Base-by-base conservation (phyloP, 345 rosid species). In the Conringia planisiliqua region DNA sequence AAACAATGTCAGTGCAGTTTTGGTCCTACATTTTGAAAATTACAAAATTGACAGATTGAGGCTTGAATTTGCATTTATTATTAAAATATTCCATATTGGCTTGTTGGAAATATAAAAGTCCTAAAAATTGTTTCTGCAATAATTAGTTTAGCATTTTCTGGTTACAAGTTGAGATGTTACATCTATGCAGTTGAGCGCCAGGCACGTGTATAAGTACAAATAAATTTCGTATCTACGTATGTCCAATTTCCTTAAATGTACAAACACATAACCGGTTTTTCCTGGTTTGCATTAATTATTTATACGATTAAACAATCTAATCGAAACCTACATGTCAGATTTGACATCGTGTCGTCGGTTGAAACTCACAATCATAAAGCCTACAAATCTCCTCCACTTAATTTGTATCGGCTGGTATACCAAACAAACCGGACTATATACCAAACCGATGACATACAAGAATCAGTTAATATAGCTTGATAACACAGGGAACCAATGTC, bases 91-190 rank as follows among this genome's bases (percentile, higher is more conserved):
- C 26, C 54, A 56, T 17, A 63, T 70, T 44, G 60, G 75, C 74
- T 27, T 38, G 4, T 27, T 59, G 0, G 11, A 33, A 16, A 30
- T 62, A 44, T 42, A 30, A 0, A 32, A 74, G 4, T 12, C 1
- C 10, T 39, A 4, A 18, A 39, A n/a, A 14, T 13, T 56, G n/a
- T 20, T 58, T 18, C 10, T 38, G 40, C 44, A 36, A 70, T 35
- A 62, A 55, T 71, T 58, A 58, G 46, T 14, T 71, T 50, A 35
- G 27, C 51, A 70, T 55, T 36, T 75, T 70, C 61, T 78, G 40
- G 81, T 78, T 78, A 58, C 50, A 8, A 65, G 81, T 32, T 78
- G 81, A 71, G 59, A 57, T 56, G 81, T 78, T 77, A 78, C 73
- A 66, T 71, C 77, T 58, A 40, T 48, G 63, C 62, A 50, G 81